phyloP scores from a whole-genome alignment of 257 asterid species.

The Leptodermis oblonga region DNA sequence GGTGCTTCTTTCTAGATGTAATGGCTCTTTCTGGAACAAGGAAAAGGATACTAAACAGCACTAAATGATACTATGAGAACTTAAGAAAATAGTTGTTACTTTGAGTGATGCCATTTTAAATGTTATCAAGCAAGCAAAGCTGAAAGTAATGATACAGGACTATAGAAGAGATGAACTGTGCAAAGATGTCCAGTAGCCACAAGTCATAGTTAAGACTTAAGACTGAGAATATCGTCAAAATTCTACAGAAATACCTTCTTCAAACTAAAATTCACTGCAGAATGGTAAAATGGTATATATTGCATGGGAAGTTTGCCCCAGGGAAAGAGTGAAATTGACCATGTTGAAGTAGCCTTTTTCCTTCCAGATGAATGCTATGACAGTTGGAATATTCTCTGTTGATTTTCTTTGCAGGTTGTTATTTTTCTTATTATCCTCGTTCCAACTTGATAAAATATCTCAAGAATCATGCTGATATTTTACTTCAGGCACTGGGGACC shows the following conservation, averaged over 20 bases:
- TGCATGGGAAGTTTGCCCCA: neutral
- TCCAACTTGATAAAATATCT: constrained; percentile 5
- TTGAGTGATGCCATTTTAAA: no score
- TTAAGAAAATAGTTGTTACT: neutral
- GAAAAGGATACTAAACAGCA: neutral
- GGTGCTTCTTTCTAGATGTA: neutral
- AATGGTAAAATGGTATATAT: neutral
- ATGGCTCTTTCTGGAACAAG: neutral
- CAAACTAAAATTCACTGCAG: neutral
- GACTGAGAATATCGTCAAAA: neutral
- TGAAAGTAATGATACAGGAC: neutral
- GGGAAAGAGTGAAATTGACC: neutral
- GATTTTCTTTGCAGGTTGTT: neutral
- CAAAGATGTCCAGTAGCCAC: neutral
- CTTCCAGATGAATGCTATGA: neutral
- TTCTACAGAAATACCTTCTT: neutral
- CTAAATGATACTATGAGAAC: neutral
- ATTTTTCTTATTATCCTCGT: neutral
- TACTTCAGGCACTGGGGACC: constrained; percentile 88
- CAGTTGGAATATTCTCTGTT: neutral
- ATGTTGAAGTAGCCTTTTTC: neutral
- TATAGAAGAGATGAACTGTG: neutral
- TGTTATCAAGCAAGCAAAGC: neutral
- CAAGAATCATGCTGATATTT: constrained; percentile 6
- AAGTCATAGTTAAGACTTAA: neutral